Evolutionary conservation across 1,139 yeast species (phyloP).

Genomic region (Geotrichum siamense): DNA sequence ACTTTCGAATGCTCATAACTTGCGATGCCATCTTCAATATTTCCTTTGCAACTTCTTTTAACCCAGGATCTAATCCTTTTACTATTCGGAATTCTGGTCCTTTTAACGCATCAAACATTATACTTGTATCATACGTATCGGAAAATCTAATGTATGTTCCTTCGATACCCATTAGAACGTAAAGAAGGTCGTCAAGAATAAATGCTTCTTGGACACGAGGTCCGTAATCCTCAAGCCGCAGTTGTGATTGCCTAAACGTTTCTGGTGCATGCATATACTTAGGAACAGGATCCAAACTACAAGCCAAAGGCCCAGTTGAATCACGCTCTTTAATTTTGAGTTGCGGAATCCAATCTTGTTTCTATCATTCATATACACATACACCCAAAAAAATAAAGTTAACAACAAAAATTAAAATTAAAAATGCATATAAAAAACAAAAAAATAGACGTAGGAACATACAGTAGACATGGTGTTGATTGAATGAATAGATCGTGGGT

Average conservation of each 20-base stretch:
- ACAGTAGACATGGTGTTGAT: too few species aligned
- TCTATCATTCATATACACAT: too few species aligned
- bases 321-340: not conserved
- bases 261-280: constrained; percentile 19
- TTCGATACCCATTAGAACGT: constrained; percentile 66
- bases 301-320: constrained; percentile 21
- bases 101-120: constrained; percentile 36
- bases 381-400: too few species aligned
- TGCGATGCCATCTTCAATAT: constrained; percentile 57
- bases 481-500: too few species aligned
- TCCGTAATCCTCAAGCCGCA: constrained; percentile 30
- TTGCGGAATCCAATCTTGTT: constrained; percentile 1
- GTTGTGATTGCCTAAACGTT: constrained; percentile 10
- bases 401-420: too few species aligned
- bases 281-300: constrained; percentile 22
- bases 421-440: too few species aligned
- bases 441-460: too few species aligned
- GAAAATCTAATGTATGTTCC: constrained; percentile 70
- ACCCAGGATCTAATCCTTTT: constrained; percentile 63
- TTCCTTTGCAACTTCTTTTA: constrained; percentile 63
- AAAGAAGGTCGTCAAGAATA: constrained; percentile 61
- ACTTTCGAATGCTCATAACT: constrained; percentile 49
- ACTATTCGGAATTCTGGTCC: constrained; percentile 77
- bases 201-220: constrained; percentile 58
- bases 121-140: constrained; percentile 48